phyloP scores from a whole-genome alignment of 169 alveolate genomes.

The Cyclospora cayetanensis region DNA sequence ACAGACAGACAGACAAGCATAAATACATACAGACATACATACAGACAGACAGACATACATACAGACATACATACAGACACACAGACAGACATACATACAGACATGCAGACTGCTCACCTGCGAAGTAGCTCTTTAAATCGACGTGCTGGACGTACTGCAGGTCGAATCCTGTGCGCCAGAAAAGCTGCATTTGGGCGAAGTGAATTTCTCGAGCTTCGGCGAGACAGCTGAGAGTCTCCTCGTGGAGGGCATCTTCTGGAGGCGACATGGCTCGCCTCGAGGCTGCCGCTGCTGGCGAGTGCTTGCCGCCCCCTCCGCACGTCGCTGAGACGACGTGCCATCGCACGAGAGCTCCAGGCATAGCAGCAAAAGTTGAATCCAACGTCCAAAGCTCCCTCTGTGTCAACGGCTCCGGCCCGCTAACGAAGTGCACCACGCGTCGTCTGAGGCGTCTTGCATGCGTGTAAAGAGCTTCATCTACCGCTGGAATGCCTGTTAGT shows the following conservation, averaged over 20 bases:
- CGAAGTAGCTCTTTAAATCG: background rate
- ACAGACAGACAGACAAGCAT: background rate
- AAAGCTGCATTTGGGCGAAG: slow-evolving; percentile 53
- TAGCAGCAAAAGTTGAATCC: slow-evolving; percentile 21
- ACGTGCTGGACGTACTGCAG: slow-evolving; percentile 62
- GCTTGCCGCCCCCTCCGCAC: background rate
- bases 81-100: background rate
- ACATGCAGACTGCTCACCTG: background rate
- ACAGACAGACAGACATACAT: background rate
- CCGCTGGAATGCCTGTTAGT: background rate
- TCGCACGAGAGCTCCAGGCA: slow-evolving; percentile 30
- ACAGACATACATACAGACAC: background rate
- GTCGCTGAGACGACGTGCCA: slow-evolving; percentile 14
- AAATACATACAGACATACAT: background rate
- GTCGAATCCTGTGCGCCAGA: slow-evolving; percentile 36
- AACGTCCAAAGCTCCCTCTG: slow-evolving; percentile 23
- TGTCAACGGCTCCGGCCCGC: slow-evolving; percentile 27
- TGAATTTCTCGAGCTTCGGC: slow-evolving; percentile 5
- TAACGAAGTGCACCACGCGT: background rate
- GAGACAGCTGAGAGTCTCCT: background rate
- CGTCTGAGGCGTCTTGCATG: background rate
- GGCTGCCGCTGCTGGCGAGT: background rate
- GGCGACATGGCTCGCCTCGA: background rate
- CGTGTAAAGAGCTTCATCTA: background rate
- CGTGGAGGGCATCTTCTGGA: background rate